phyloP scores from a whole-genome alignment of 805 yeast species.

The Wickerhamomyces rabaulensis region DNA sequence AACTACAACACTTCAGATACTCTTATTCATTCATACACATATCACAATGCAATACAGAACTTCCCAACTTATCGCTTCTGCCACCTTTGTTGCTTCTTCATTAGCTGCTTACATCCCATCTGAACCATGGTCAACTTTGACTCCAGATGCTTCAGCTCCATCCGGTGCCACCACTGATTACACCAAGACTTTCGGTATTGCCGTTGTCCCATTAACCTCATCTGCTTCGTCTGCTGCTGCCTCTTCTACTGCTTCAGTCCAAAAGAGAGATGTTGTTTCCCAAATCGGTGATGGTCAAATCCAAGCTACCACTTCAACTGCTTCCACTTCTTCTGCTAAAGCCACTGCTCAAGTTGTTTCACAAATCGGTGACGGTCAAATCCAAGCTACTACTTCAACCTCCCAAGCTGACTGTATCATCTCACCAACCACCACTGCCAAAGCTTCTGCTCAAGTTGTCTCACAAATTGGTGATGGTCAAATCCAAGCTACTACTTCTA shows the following conservation, averaged over 20 bases:
- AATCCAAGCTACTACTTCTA: constrained; percentile 22
- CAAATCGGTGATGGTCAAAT: constrained; percentile 28
- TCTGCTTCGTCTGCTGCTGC: constrained; percentile 25
- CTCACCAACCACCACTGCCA: constrained; percentile 20
- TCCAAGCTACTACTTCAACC: constrained; percentile 20
- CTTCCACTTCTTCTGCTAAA: constrained; percentile 8
- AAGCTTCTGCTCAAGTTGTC: constrained; percentile 19
- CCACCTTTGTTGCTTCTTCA: constrained; percentile 41
- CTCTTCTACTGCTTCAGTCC: constrained; percentile 16
- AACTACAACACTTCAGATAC: not conserved
- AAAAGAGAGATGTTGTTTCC: constrained; percentile 22
- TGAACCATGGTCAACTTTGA: constrained; percentile 41
- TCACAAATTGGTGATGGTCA: constrained; percentile 28
- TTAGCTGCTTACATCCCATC: constrained; percentile 63
- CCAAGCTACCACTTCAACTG: constrained; percentile 24
- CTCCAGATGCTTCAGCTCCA: constrained; percentile 33
- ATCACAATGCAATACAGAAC: constrained; percentile 39
- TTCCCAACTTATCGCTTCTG: constrained; percentile 31
- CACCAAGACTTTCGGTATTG: constrained; percentile 37
- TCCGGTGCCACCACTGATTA: constrained; percentile 32
- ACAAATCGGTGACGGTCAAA: constrained; percentile 19
- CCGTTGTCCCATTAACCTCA: constrained; percentile 33
- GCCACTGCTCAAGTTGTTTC: constrained; percentile 19
- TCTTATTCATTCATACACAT: constrained; percentile 1
- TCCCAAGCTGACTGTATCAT: constrained; percentile 27